Percentiles rank a stretch among this genome's conserved stretches.
Evolutionary conservation across 768 basidiomycete species (phyloP).

Genomic region (Neoboletus brunneissimus): DNA sequence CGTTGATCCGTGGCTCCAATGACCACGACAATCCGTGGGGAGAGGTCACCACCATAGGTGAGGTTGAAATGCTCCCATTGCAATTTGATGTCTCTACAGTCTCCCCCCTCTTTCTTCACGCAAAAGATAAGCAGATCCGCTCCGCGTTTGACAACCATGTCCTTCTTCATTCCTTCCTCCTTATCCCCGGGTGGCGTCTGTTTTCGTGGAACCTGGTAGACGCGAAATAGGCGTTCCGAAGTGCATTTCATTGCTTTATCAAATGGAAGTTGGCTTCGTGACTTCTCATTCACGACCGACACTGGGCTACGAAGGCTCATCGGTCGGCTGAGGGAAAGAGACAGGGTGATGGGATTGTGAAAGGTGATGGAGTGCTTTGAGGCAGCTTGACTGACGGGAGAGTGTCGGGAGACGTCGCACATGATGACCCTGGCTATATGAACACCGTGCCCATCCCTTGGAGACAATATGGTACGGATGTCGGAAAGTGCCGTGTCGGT

Average conservation of each 20-base stretch:
- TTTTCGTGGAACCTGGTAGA: slow-evolving; percentile 17
- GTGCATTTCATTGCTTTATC: slow-evolving; percentile 14
- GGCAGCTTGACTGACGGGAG: background rate
- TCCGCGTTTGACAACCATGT: slow-evolving; percentile 17
- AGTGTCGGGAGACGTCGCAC: slow-evolving; percentile 16
- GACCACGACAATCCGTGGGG: slow-evolving; percentile 24
- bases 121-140: slow-evolving; percentile 26
- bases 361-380: slow-evolving; percentile 16
- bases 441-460: background rate
- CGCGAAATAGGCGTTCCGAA: slow-evolving; percentile 16
- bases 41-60: slow-evolving; percentile 26
- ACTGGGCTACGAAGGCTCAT: slow-evolving; percentile 16
- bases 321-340: slow-evolving; percentile 1
- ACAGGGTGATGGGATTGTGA: slow-evolving; percentile 13
- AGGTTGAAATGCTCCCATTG: slow-evolving; percentile 26
- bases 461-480: slow-evolving; percentile 16
- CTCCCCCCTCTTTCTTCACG: slow-evolving; percentile 5
- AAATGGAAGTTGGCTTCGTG: slow-evolving; percentile 18
- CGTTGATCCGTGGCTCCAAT: slow-evolving; percentile 15
- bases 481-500: slow-evolving; percentile 20
- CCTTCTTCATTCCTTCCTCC: slow-evolving; percentile 7
- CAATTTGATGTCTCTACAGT: slow-evolving; percentile 7
- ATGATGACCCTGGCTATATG: slow-evolving; percentile 22
- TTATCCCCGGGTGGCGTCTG: background rate
- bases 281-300: background rate